phyloP scores from a whole-genome alignment of 495 filamentous ascomycete species.

The Neurospora sp. region DNA sequence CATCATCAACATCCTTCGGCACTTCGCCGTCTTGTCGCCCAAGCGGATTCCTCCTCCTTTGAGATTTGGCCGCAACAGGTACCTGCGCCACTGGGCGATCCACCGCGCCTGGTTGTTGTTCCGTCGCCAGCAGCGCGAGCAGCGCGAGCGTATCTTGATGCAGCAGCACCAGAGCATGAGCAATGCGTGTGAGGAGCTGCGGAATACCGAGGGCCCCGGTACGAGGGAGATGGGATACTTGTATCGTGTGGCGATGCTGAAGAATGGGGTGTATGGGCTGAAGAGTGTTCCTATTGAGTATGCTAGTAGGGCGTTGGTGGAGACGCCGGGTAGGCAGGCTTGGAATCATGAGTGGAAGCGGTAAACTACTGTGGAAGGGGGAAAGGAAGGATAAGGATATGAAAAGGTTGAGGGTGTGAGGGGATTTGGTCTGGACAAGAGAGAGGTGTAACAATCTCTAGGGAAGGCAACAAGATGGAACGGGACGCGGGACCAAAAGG shows the following conservation, averaged over 20 bases:
- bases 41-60: constrained; percentile 55
- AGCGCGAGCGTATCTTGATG: constrained; percentile 53
- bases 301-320: constrained; percentile 62
- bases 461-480: background rate
- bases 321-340: constrained; percentile 57
- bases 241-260: constrained; percentile 76
- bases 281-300: constrained; percentile 76
- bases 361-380: constrained; percentile 2
- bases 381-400: background rate
- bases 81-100: constrained; percentile 97
- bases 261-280: constrained; percentile 61
- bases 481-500: background rate
- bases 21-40: constrained; percentile 19
- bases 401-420: background rate
- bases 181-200: constrained; percentile 70
- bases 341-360: constrained; percentile 70
- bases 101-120: constrained; percentile 85
- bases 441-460: background rate
- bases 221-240: constrained; percentile 60
- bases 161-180: constrained; percentile 69
- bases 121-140: constrained; percentile 50
- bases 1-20: constrained; percentile 22
- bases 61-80: constrained; percentile 74
- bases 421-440: background rate
- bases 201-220: constrained; percentile 51